Evolutionary conservation across 257 asterid species (phyloP).

Genomic region (Solanum virginianum): DNA sequence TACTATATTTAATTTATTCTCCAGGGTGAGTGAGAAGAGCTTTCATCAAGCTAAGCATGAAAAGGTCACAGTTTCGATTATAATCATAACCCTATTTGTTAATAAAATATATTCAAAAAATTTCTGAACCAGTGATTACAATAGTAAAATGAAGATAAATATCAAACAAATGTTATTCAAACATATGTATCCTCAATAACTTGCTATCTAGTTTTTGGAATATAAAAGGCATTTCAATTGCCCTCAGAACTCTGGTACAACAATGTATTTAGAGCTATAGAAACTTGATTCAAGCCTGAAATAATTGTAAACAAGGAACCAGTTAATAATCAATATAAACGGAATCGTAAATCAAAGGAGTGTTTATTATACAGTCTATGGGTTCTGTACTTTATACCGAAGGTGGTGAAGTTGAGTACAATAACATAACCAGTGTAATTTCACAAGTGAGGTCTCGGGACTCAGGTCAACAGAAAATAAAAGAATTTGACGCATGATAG

Average conservation of each 20-base stretch:
- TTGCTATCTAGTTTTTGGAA: background rate
- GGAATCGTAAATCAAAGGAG: background rate
- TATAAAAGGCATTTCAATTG: background rate
- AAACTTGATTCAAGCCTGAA: constrained; percentile 2
- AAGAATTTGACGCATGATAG: background rate
- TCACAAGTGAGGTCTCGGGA: background rate
- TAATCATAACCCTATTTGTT: too few relatives aligned
- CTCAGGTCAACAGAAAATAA: background rate
- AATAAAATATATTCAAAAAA: too few relatives aligned
- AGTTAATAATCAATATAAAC: background rate
- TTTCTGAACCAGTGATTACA: background rate
- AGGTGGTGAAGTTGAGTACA: background rate
- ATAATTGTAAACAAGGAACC: background rate
- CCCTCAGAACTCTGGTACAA: background rate
- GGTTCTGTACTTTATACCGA: background rate
- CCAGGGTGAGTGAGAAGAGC: too few relatives aligned
- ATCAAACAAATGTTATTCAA: background rate
- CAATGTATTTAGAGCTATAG: background rate
- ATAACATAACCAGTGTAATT: background rate
- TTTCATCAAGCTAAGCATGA: too few relatives aligned
- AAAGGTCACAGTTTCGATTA: too few relatives aligned
- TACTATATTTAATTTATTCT: too few relatives aligned
- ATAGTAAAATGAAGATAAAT: background rate
- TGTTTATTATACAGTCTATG: background rate
- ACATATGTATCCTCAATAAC: background rate